Conservation (phyloP, 2,329 filamentous ascomycete species). For the Calonectria pteridis region DNA sequence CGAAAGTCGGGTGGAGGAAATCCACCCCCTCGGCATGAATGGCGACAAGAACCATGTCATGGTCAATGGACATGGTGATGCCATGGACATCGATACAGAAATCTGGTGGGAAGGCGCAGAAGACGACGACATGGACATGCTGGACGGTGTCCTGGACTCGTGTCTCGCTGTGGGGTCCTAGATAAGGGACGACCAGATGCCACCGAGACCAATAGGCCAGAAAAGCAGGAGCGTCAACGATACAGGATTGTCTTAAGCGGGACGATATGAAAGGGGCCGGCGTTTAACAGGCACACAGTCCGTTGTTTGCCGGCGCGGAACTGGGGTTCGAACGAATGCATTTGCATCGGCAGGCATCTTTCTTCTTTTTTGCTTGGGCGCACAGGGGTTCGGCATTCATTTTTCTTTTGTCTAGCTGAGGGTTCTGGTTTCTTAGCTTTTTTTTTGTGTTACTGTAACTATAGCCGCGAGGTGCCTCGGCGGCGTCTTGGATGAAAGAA, state of each 20-base stretch:
- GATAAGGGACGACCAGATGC: background rate
- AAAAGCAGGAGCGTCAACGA: background rate
- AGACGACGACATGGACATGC: conserved; percentile 60
- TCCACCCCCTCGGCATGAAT: conserved; percentile 50
- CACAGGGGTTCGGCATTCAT: conserved; percentile 31
- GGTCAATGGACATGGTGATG: conserved; percentile 64
- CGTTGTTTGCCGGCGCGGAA: conserved; percentile 26
- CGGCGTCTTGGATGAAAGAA: conserved; percentile 30
- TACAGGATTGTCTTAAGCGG: background rate
- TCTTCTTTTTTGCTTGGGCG: conserved; percentile 36
- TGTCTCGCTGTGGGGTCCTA: conserved; percentile 62
- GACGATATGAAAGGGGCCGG: conserved; percentile 38
- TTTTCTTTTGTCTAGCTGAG: conserved; percentile 22
- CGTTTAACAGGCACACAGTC: conserved; percentile 39
- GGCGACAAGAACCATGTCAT: conserved; percentile 52
- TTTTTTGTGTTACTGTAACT: conserved; percentile 33
- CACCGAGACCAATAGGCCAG: background rate
- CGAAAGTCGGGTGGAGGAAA: conserved; percentile 39
- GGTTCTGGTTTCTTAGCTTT: conserved; percentile 7
- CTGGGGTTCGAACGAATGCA: conserved; percentile 34
- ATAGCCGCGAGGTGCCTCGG: conserved; percentile 26
- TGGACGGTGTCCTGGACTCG: conserved; percentile 70
- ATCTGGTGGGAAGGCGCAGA: conserved; percentile 74
- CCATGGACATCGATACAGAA: conserved; percentile 72
- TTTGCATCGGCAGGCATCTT: conserved; percentile 43